Percentiles rank a stretch among this genome's conserved stretches.
Evolutionary conservation across 768 basidiomycete genomes (phyloP).

Genomic region (Trichaptum fuscoviolaceum): DNA sequence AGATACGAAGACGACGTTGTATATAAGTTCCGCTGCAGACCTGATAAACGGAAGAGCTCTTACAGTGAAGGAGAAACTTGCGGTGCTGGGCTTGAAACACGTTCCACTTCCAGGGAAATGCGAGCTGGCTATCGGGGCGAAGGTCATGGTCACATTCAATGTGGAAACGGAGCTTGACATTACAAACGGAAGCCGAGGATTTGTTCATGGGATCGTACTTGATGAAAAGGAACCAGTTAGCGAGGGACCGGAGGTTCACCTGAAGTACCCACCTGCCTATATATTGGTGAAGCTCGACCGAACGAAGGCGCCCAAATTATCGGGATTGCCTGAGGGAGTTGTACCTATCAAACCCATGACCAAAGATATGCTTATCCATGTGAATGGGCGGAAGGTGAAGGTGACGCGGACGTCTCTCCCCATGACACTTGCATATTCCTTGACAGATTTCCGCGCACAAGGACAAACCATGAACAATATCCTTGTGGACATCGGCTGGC

Average conservation of each 20-base stretch:
- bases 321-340: constrained; percentile 22
- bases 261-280: constrained; percentile 28
- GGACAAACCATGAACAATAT: constrained; percentile 33
- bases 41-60: constrained; percentile 9
- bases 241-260: constrained; percentile 6
- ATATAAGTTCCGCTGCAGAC: constrained; percentile 23
- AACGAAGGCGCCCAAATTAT: constrained; percentile 16
- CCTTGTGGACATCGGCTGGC: constrained; percentile 30
- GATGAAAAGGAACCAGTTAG: constrained; percentile 19
- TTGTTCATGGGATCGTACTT: constrained; percentile 27
- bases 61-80: constrained; percentile 7
- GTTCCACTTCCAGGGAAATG: constrained; percentile 17
- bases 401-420: constrained; percentile 24
- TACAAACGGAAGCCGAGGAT: constrained; percentile 35
- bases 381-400: constrained; percentile 5
- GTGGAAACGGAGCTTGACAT: constrained; percentile 33
- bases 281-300: constrained; percentile 28
- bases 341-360: constrained; percentile 17
- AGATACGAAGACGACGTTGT: constrained; percentile 14
- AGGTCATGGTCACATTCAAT: constrained; percentile 33
- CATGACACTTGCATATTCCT: constrained; percentile 31
- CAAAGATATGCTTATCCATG: constrained; percentile 8
- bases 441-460: constrained; percentile 37
- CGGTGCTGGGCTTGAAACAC: constrained; percentile 10
- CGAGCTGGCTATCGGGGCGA: constrained; percentile 30